These are phyloP conservation scores for Chaetomium globosum DNA, from an alignment of 2,329 filamentous ascomycete species.

Conservation along the genomic window DNA sequence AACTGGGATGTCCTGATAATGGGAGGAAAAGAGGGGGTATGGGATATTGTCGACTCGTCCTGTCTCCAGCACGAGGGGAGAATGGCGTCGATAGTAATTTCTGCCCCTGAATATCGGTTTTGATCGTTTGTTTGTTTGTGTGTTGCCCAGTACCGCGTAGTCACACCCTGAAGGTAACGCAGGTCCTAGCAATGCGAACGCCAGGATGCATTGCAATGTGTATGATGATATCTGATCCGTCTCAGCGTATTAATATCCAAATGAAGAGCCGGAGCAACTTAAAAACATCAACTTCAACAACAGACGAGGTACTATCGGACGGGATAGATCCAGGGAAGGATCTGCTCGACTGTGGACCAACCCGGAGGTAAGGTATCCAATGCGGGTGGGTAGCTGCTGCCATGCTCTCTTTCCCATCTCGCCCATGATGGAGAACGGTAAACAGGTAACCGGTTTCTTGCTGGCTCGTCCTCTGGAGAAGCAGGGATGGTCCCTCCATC, in stretches of 20 bases:
- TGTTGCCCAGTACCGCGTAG: not conserved
- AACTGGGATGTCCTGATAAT: not conserved
- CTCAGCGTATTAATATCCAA: not conserved
- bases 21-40: not conserved
- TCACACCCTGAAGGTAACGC: no score
- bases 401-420: conserved; percentile 3
- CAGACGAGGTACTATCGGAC: no score
- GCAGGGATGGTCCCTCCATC: not conserved
- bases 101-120: conserved; percentile 3
- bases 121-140: not conserved
- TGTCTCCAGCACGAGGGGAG: not conserved
- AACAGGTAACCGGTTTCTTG: not conserved
- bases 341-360: not conserved
- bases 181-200: not conserved
- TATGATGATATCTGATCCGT: no score
- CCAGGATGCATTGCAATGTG: not conserved
- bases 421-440: not conserved
- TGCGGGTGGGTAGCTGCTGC: not conserved
- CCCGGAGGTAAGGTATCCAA: no score
- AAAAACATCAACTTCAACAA: no score
- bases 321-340: not conserved
- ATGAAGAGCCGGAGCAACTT: not conserved
- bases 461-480: not conserved
- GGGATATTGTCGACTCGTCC: not conserved
- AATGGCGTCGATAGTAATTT: conserved; percentile 8